phyloP scores from a whole-genome alignment of 2,329 filamentous ascomycete genomes.

The Colletotrichum endophyticum region DNA sequence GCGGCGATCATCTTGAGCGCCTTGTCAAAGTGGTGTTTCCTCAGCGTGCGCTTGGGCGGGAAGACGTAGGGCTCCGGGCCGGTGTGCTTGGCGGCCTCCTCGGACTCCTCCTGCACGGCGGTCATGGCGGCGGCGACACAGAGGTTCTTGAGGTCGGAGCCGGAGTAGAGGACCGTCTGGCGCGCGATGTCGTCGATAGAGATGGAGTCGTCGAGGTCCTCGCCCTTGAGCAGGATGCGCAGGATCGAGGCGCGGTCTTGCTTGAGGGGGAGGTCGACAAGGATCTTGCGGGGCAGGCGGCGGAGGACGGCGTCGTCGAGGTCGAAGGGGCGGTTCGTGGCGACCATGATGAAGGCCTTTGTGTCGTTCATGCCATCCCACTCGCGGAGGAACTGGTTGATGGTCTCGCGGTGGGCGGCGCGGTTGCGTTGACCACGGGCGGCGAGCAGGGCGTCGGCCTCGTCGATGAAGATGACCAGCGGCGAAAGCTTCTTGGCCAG shows the following conservation, averaged over 20 bases:
- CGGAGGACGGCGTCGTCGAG: constrained; percentile 86
- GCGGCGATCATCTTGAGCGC: constrained; percentile 89
- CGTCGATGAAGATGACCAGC: constrained; percentile 95
- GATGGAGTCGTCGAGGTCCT: constrained; percentile 66
- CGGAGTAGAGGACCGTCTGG: constrained; percentile 78
- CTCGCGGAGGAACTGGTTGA: constrained; percentile 95
- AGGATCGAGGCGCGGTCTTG: constrained; percentile 72
- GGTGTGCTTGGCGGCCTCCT: constrained; percentile 38
- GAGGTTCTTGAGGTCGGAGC: constrained; percentile 83
- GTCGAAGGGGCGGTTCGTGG: constrained; percentile 94
- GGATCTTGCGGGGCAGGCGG: constrained; percentile 73
- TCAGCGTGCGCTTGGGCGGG: constrained; percentile 72
- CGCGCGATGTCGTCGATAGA: constrained; percentile 67
- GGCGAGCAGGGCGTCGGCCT: constrained; percentile 91
- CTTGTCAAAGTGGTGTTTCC: constrained; percentile 77
- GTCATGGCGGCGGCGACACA: constrained; percentile 81
- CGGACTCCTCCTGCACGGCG: constrained; percentile 76
- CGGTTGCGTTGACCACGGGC: constrained; percentile 73
- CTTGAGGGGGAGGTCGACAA: constrained; percentile 75
- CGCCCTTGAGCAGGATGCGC: constrained; percentile 72
- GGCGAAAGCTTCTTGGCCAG: constrained; percentile 90
- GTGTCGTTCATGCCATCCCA: constrained; percentile 90
- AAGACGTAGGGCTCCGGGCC: constrained; percentile 59
- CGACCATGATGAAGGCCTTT: constrained; percentile 96
- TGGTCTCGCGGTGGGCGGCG: constrained; percentile 81